A percentile compares a stretch with the other conserved stretches of the same genome.
Evolutionary conservation across 331 rosid genomes (phyloP).

Genomic region (Quercus lobata): DNA sequence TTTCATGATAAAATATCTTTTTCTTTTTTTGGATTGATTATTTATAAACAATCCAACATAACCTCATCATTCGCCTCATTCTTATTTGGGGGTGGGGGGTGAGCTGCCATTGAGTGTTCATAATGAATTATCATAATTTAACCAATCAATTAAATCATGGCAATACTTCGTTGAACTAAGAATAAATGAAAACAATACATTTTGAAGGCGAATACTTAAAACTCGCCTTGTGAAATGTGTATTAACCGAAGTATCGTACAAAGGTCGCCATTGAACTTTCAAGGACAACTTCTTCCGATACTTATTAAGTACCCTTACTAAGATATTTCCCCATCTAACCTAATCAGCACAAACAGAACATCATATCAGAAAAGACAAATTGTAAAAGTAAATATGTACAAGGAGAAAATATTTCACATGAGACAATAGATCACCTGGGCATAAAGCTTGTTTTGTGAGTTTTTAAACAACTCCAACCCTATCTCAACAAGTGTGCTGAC

Average conservation of each 20-base stretch:
- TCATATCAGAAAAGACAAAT: conserved; percentile 18
- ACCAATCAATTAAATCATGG: neutral
- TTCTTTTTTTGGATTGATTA: neutral
- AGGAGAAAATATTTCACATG: conserved; percentile 15
- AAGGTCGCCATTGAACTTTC: conserved; percentile 76
- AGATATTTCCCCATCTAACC: conserved; percentile 98
- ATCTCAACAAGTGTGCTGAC: conserved; percentile 50
- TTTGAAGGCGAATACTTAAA: neutral
- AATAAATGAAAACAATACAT: conserved; percentile 1
- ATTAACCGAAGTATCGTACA: conserved; percentile 73
- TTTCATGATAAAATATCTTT: neutral
- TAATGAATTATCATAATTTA: neutral
- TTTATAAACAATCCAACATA: neutral
- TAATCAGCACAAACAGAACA: conserved; percentile 44
- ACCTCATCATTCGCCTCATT: neutral
- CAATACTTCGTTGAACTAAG: neutral
- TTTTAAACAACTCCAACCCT: conserved; percentile 72
- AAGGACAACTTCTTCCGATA: conserved; percentile 73
- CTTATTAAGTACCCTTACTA: conserved; percentile 80
- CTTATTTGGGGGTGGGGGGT: too few relatives aligned
- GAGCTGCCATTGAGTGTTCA: neutral
- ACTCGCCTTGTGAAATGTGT: conserved; percentile 92
- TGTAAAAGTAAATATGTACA: conserved; percentile 4
- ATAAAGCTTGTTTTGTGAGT: conserved; percentile 76
- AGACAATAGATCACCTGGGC: conserved; percentile 65